phyloP scores from a whole-genome alignment of 2,329 filamentous ascomycete species.

The Aspergillus vadensis region DNA sequence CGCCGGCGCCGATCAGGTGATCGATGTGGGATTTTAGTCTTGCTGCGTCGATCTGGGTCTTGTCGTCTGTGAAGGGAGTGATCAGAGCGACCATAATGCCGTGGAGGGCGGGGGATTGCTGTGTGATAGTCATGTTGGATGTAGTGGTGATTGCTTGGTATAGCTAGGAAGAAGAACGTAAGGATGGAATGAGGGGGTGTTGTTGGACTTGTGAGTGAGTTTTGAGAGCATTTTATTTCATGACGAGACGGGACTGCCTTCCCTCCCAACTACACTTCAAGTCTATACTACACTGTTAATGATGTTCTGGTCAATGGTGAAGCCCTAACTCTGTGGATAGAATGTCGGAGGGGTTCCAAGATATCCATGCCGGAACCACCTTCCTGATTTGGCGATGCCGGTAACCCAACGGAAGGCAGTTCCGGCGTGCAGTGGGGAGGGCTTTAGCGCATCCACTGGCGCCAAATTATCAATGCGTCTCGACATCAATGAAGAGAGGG shows the following conservation, averaged over 20 bases:
- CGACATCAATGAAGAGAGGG: background rate
- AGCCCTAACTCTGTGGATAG: background rate
- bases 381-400: background rate
- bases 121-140: conserved; percentile 16
- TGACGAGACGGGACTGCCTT: background rate
- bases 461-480: background rate
- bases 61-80: conserved; percentile 51
- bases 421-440: background rate
- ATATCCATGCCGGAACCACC: background rate
- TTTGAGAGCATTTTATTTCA: background rate
- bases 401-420: background rate
- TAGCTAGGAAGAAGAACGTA: background rate
- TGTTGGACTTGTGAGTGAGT: background rate
- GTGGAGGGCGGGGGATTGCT: conserved; percentile 13
- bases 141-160: background rate
- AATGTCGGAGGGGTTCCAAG: too few relatives aligned
- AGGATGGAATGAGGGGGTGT: background rate
- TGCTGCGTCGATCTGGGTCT: conserved; percentile 43
- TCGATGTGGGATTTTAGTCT: conserved; percentile 50
- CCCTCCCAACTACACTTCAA: background rate
- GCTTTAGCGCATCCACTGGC: background rate
- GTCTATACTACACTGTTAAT: background rate
- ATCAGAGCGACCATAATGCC: conserved; percentile 55
- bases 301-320: too few relatives aligned
- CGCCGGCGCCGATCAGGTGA: conserved; percentile 47